Percentiles rank a stretch among this genome's conserved stretches.
phyloP scores from a whole-genome alignment of 345 rosid species.

The Eucalyptus shirleyi region DNA sequence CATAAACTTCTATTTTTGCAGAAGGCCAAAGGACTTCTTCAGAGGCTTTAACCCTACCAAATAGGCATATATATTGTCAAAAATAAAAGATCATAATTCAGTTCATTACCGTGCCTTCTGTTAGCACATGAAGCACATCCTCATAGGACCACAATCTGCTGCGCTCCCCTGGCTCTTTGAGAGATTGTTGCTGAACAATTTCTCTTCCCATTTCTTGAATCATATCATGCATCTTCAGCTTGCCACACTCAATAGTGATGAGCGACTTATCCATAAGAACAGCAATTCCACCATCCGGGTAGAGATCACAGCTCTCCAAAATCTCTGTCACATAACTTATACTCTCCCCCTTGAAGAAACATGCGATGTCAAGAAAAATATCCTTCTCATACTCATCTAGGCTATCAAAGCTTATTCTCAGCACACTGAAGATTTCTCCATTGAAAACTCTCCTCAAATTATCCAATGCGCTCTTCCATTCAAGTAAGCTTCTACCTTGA shows the following conservation, averaged over 20 bases:
- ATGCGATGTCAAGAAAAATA: background rate
- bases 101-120: background rate
- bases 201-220: conserved; percentile 16
- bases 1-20: background rate
- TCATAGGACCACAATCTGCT: background rate
- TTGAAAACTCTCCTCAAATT: background rate
- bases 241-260: background rate
- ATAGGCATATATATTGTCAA: background rate
- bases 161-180: background rate
- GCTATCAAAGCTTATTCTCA: background rate
- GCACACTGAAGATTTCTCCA: background rate
- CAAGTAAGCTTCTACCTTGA: background rate
- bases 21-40: background rate
- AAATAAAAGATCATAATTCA: background rate
- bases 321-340: background rate
- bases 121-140: background rate
- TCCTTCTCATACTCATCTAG: background rate
- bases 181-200: conserved; percentile 5
- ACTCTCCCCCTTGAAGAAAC: background rate
- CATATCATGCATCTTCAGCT: conserved; percentile 10
- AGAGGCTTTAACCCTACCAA: background rate
- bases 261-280: background rate
- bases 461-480: background rate
- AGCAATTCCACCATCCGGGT: background rate
- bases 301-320: background rate